These are phyloP conservation scores for Coemansia nantahalensis DNA, from an alignment of 192 early-diverging fungal species.

Conservation along the genomic window DNA sequence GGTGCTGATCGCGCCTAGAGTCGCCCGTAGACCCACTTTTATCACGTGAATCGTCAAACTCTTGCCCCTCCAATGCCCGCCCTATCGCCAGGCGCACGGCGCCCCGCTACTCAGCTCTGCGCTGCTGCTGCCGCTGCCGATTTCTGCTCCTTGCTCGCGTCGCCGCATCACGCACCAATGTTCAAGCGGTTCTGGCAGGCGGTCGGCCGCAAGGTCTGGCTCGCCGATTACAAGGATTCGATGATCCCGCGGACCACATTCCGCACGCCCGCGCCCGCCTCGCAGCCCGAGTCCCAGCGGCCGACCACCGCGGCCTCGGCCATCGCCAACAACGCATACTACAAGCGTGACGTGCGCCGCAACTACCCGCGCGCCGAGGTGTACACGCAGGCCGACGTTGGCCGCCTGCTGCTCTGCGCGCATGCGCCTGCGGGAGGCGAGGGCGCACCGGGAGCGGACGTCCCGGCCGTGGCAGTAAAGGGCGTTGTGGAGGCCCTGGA, in stretches of 20 bases:
- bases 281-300: conserved; percentile 56
- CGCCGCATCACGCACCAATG: conserved; percentile 19
- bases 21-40: background rate
- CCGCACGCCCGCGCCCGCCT: conserved; percentile 64
- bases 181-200: conserved; percentile 50
- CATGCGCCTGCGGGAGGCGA: conserved; percentile 3
- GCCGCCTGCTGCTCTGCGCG: conserved; percentile 54
- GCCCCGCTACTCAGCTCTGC: too few species aligned
- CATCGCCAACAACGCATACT: conserved; percentile 86
- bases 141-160: too few species aligned
- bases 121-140: too few species aligned
- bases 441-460: background rate
- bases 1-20: background rate
- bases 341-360: conserved; percentile 84
- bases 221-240: conserved; percentile 60
- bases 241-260: conserved; percentile 66
- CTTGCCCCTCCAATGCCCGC: too few species aligned
- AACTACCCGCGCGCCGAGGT: conserved; percentile 85
- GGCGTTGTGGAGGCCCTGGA: conserved; percentile 55
- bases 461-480: conserved; percentile 16
- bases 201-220: conserved; percentile 46
- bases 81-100: too few species aligned
- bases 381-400: conserved; percentile 77
- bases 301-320: conserved; percentile 59
- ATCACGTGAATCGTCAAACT: too few species aligned